Conservation (phyloP, 2,329 filamentous ascomycete genomes). For the Colletotrichum sp. region DNA sequence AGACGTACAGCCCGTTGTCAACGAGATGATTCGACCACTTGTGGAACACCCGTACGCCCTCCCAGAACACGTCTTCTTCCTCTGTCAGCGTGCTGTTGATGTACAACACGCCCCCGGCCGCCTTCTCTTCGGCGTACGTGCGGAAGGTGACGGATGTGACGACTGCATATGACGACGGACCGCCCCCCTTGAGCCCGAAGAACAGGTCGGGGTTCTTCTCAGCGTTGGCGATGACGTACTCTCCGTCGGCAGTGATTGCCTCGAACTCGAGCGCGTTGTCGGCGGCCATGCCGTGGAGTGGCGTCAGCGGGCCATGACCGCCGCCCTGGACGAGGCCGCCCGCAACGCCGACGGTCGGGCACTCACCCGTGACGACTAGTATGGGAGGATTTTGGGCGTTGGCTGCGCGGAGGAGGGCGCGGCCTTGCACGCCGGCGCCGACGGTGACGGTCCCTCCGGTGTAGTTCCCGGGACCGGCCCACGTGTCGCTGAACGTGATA, state of each 20-base stretch:
- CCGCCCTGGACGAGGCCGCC: constrained; percentile 67
- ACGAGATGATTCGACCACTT: constrained; percentile 44
- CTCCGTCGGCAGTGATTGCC: constrained; percentile 49
- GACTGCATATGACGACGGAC: constrained; percentile 56
- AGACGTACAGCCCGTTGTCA: constrained; percentile 45
- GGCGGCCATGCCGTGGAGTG: constrained; percentile 45
- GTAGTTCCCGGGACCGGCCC: constrained; percentile 43
- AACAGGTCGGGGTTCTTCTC: constrained; percentile 56
- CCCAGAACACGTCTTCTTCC: constrained; percentile 48
- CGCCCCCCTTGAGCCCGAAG: constrained; percentile 61
- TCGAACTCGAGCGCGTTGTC: constrained; percentile 54
- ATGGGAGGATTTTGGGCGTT: constrained; percentile 41
- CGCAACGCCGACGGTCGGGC: constrained; percentile 59
- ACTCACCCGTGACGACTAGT: constrained; percentile 58
- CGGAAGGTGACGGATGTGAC: constrained; percentile 58
- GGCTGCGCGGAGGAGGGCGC: constrained; percentile 49
- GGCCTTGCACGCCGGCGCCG: constrained; percentile 56
- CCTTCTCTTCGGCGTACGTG: constrained; percentile 47
- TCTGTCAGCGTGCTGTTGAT: constrained; percentile 33
- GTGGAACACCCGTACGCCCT: constrained; percentile 54
- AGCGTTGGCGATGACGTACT: constrained; percentile 46
- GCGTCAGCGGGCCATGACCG: constrained; percentile 55
- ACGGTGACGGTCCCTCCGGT: constrained; percentile 55
- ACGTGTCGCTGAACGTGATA: constrained; percentile 43
- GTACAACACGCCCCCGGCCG: constrained; percentile 45